Conservation (phyloP, 495 filamentous ascomycete species). For the Neurospora sp. region DNA sequence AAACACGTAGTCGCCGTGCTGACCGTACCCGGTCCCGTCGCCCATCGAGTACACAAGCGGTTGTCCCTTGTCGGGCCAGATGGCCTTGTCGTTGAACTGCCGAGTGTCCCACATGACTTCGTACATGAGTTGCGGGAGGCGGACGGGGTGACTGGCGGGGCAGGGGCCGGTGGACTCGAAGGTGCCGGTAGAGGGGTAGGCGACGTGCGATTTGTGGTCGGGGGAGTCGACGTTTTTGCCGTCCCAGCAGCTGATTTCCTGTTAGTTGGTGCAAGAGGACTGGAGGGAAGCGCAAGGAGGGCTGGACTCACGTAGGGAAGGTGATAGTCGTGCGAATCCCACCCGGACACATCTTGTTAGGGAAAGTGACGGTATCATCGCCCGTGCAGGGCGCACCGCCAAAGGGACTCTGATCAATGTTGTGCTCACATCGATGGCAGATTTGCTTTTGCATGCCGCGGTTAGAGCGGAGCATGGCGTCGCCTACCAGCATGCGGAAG, state of each 20-base stretch:
- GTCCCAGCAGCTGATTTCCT: constrained; percentile 36
- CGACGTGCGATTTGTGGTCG: constrained; percentile 42
- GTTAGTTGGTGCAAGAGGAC: not conserved
- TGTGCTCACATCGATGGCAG: constrained; percentile 40
- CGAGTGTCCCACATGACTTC: constrained; percentile 40
- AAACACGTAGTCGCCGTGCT: constrained; percentile 44
- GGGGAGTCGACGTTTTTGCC: constrained; percentile 43
- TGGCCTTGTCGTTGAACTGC: constrained; percentile 30
- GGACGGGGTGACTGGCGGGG: constrained; percentile 35
- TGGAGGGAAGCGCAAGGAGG: not conserved
- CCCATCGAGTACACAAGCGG: constrained; percentile 40
- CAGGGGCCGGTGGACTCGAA: constrained; percentile 31
- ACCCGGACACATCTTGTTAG: constrained; percentile 30
- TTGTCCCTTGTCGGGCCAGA: constrained; percentile 36
- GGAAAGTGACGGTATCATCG: constrained; percentile 34
- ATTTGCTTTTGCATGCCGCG: constrained; percentile 28
- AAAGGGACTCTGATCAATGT: constrained; percentile 37
- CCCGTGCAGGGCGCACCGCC: constrained; percentile 43
- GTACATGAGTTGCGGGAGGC: constrained; percentile 40
- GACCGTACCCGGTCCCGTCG: constrained; percentile 34
- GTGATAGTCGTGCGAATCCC: constrained; percentile 40
- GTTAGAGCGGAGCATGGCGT: constrained; percentile 19
- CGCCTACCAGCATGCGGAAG: constrained; percentile 37
- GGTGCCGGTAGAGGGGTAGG: constrained; percentile 31
- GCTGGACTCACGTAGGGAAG: constrained; percentile 26